A percentile compares a stretch with the other conserved stretches of the same genome.
These are phyloP conservation scores for Hypericum perforatum DNA, from an alignment of 345 rosid genomes.

Conservation along the genomic window DNA sequence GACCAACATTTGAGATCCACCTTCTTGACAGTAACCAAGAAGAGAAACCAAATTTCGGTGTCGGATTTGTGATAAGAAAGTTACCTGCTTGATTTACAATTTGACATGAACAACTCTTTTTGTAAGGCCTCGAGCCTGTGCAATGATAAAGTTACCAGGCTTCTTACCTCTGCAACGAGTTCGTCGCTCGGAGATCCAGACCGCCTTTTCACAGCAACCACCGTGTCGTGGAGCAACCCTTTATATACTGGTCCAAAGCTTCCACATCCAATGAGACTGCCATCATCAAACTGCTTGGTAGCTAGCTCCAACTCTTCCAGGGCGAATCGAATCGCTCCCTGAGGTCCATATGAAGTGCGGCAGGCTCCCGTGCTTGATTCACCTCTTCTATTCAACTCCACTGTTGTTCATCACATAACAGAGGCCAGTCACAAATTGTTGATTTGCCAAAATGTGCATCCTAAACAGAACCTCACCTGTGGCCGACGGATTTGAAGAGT, in stretches of 20 bases:
- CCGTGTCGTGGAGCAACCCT: conserved; percentile 38
- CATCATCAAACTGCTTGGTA: conserved; percentile 39
- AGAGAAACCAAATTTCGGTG: conserved; percentile 55
- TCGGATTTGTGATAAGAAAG: conserved; percentile 38
- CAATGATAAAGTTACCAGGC: too few species aligned
- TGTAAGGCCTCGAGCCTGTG: too few species aligned
- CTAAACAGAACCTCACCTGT: conserved; percentile 21
- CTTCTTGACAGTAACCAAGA: conserved; percentile 49
- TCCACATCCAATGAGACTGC: conserved; percentile 43
- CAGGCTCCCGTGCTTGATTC: conserved; percentile 25
- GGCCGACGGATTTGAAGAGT: conserved; percentile 53
- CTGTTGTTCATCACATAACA: conserved; percentile 10
- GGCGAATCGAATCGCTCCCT: conserved; percentile 33
- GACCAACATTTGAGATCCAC: conserved; percentile 42
- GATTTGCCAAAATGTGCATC: conserved; percentile 4
- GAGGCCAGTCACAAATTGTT: background rate
- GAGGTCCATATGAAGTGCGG: conserved; percentile 17
- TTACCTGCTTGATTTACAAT: conserved; percentile 43
- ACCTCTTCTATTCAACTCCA: conserved; percentile 34
- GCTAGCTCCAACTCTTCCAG: conserved; percentile 51
- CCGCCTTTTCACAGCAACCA: conserved; percentile 48
- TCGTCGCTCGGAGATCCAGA: conserved; percentile 27
- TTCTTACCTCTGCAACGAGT: conserved; percentile 52
- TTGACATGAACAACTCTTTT: too few species aligned
- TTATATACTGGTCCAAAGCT: conserved; percentile 43